phyloP scores from a whole-genome alignment of 805 yeast genomes.

The Saccharomycopsis olivae region DNA sequence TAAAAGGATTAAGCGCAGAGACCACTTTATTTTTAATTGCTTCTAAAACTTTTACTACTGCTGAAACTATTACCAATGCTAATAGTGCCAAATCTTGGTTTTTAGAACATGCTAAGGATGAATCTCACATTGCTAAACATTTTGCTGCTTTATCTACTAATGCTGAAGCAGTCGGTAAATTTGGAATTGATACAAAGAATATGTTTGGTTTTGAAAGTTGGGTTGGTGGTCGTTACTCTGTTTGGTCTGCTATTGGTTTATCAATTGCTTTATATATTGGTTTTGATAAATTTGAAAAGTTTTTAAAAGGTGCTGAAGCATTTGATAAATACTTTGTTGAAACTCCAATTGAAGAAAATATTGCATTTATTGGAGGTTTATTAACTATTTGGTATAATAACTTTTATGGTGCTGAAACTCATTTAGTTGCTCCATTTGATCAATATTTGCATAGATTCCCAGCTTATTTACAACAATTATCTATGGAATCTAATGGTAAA shows the following conservation, averaged over 20 bases:
- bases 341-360: constrained; percentile 83
- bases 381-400: constrained; percentile 97
- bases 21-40: constrained; percentile 89
- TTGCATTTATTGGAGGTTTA: constrained; percentile 89
- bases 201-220: constrained; percentile 98
- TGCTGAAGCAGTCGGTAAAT: constrained; percentile 80
- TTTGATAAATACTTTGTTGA: constrained; percentile 82
- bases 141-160: constrained; percentile 95
- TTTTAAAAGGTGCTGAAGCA: constrained; percentile 96
- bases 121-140: constrained; percentile 82
- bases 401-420: constrained; percentile 97
- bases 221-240: constrained; percentile 99
- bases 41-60: constrained; percentile 97
- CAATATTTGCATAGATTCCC: constrained; percentile 99
- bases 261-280: constrained; percentile 94
- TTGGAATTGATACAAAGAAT: constrained; percentile 95
- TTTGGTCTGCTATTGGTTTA: constrained; percentile 98
- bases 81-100: constrained; percentile 94
- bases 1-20: constrained; percentile 72
- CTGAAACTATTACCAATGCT: constrained; percentile 96
- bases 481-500: constrained; percentile 99
- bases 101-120: constrained; percentile 57
- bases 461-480: constrained; percentile 95
- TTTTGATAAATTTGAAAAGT: constrained; percentile 81
- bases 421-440: constrained; percentile 96